Conservation (phyloP, 495 filamentous ascomycete genomes). For the Xylaria nigripes region DNA sequence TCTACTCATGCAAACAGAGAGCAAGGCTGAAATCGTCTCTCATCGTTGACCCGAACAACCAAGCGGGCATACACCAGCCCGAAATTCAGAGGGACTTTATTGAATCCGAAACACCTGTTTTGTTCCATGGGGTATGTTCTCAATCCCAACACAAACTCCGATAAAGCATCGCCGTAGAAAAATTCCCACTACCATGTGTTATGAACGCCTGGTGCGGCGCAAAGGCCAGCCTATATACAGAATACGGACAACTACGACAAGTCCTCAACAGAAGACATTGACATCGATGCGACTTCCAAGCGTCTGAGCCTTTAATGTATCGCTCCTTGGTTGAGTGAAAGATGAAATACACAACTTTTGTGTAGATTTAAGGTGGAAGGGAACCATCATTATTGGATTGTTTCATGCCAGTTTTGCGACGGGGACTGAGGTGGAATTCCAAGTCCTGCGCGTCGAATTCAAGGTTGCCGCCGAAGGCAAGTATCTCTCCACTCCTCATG, state of each 20-base stretch:
- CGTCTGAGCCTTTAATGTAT: background rate
- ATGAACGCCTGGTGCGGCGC: background rate
- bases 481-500: constrained; percentile 6
- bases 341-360: background rate
- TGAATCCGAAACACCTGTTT: background rate
- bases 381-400: background rate
- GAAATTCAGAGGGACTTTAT: background rate
- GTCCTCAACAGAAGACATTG: background rate
- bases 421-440: background rate
- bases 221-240: constrained; percentile 5
- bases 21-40: too few species aligned
- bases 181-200: background rate
- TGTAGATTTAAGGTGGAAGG: background rate
- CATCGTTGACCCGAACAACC: background rate
- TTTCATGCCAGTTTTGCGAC: background rate
- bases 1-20: too few species aligned
- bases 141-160: background rate
- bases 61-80: background rate
- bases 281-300: background rate
- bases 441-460: constrained; percentile 4
- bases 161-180: background rate
- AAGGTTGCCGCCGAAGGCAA: constrained; percentile 8
- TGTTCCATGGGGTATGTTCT: background rate
- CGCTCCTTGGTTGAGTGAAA: background rate
- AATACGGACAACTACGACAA: background rate